Evolutionary conservation across 2,329 filamentous ascomycete genomes (phyloP).

Genomic region (Furcasterigmium sp.): DNA sequence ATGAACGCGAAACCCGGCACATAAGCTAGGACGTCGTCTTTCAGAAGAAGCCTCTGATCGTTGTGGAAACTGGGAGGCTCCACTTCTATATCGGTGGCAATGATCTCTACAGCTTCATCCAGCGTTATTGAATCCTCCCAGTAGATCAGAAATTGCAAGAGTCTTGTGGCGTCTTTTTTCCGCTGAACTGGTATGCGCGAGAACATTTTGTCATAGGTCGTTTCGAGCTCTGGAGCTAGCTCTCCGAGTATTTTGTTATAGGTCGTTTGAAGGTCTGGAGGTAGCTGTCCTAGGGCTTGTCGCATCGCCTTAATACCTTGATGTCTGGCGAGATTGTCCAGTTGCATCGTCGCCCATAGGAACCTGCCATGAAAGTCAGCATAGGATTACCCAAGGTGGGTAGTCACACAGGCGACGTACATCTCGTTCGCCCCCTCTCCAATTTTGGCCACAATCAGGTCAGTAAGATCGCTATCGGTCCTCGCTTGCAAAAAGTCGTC

Average conservation of each 20-base stretch:
- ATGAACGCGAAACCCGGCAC: conserved; percentile 13
- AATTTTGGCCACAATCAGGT: too few species aligned
- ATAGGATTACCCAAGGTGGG: too few species aligned
- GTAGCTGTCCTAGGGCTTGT: not conserved
- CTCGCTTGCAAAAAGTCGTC: too few species aligned
- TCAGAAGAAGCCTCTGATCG: conserved; percentile 2
- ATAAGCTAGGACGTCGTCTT: conserved; percentile 5
- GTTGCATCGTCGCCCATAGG: conserved; percentile 3
- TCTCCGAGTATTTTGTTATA: conserved; percentile 3
- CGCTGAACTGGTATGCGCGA: too few species aligned
- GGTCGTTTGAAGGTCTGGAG: not conserved
- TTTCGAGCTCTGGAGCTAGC: conserved; percentile 9
- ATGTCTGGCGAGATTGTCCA: conserved; percentile 1
- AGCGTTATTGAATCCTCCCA: conserved; percentile 10
- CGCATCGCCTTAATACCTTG: not conserved
- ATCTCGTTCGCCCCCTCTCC: too few species aligned
- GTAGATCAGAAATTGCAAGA: conserved; percentile 17
- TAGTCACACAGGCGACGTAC: too few species aligned
- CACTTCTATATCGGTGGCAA: conserved; percentile 13
- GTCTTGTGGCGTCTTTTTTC: conserved; percentile 12
- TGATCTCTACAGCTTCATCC: conserved; percentile 13
- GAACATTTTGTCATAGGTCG: too few species aligned
- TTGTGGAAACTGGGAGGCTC: conserved; percentile 9
- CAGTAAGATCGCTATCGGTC: too few species aligned
- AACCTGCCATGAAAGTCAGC: conserved; percentile 1